Evolutionary conservation across 345 rosid species (phyloP).

Genomic region (Capsella bursapastoris): DNA sequence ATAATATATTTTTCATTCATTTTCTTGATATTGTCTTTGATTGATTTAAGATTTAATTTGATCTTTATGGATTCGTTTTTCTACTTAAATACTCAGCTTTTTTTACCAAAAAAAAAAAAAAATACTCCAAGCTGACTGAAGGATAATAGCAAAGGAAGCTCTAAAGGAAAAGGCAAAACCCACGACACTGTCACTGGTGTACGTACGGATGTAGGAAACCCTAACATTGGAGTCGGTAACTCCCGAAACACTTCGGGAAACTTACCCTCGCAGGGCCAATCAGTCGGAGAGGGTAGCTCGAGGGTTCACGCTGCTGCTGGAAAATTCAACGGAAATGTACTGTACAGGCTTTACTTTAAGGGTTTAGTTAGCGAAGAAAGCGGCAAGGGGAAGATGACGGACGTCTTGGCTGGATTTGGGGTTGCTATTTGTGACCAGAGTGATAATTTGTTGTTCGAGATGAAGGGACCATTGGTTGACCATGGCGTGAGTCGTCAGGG

Average conservation of each 20-base stretch:
- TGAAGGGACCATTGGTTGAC: slow-evolving; percentile 43
- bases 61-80: not conserved
- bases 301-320: slow-evolving; percentile 45
- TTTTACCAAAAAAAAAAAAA: too few species aligned
- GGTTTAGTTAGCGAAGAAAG: slow-evolving; percentile 55
- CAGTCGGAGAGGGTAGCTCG: slow-evolving; percentile 52
- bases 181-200: not conserved
- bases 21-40: not conserved
- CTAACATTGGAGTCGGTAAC: slow-evolving; percentile 7
- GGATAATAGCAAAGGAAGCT: too few species aligned
- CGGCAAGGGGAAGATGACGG: slow-evolving; percentile 36
- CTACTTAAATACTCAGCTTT: not conserved
- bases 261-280: not conserved
- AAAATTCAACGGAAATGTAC: slow-evolving; percentile 4
- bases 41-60: not conserved
- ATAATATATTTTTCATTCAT: not conserved
- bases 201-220: slow-evolving; percentile 22
- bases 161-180: slow-evolving; percentile 25
- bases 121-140: too few species aligned
- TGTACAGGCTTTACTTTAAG: slow-evolving; percentile 46
- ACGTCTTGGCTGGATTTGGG: slow-evolving; percentile 52
- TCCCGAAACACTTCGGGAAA: not conserved
- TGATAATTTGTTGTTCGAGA: slow-evolving; percentile 51
- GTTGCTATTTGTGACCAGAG: slow-evolving; percentile 55
- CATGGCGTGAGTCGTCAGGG: slow-evolving; percentile 22